Conservation (phyloP, 371 early-diverging fungal species). For the Blyttiomyces sp. region DNA sequence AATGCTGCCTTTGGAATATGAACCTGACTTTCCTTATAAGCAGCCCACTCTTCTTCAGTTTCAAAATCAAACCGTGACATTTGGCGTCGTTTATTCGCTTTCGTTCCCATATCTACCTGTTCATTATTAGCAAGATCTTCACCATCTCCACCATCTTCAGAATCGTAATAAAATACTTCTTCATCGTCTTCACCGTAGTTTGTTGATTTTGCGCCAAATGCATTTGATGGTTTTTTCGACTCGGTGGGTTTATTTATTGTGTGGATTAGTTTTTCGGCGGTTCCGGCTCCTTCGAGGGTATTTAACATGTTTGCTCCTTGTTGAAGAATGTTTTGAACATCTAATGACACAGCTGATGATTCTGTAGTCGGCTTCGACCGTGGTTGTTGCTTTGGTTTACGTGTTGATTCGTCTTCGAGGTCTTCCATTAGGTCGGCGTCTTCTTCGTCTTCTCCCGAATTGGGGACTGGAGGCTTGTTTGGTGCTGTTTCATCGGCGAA, state of each 20-base stretch:
- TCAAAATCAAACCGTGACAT: constrained; percentile 74
- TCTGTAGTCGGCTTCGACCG: background rate
- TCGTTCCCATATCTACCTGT: constrained; percentile 66
- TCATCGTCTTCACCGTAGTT: constrained; percentile 18
- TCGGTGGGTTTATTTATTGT: background rate
- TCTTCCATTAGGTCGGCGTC: constrained; percentile 19
- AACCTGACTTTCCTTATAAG: constrained; percentile 66
- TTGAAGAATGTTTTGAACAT: constrained; percentile 22
- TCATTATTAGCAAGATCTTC: constrained; percentile 33
- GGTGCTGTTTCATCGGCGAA: background rate
- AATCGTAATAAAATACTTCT: constrained; percentile 15
- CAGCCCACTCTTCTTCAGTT: constrained; percentile 69
- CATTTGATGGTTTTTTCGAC: constrained; percentile 3
- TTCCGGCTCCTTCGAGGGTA: constrained; percentile 20
- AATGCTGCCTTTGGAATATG: constrained; percentile 73
- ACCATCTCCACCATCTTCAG: constrained; percentile 23
- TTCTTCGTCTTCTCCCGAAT: constrained; percentile 26
- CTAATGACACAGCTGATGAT: background rate
- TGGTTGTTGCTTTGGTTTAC: constrained; percentile 10
- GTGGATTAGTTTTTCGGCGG: constrained; percentile 18
- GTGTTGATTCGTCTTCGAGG: constrained; percentile 14
- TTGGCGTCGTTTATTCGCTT: constrained; percentile 66
- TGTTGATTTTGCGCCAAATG: background rate
- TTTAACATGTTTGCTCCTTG: constrained; percentile 25
- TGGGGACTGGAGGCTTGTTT: constrained; percentile 10